These are phyloP conservation scores for Leersia perrieri DNA, from an alignment of 176 grass and related monocot species.

Conservation along the genomic window DNA sequence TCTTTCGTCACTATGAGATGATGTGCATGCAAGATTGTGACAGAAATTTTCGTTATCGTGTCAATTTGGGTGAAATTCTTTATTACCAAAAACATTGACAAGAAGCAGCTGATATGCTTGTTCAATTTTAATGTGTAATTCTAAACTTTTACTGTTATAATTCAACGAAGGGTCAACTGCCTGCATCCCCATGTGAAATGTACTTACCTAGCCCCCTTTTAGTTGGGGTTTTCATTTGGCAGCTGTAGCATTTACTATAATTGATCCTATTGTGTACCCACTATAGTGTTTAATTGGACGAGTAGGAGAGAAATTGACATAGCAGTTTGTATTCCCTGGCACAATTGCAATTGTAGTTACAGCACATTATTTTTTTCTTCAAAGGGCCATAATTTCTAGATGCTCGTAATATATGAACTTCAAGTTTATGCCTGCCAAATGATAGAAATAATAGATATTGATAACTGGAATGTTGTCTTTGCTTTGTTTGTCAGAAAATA, in stretches of 20 bases:
- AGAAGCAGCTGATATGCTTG: neutral
- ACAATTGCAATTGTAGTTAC: conserved; percentile 23
- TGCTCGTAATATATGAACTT: neutral
- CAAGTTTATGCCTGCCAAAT: neutral
- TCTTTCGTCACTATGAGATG: neutral
- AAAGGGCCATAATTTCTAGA: neutral
- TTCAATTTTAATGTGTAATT: conserved; percentile 5
- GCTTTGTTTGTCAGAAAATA: neutral
- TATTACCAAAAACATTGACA: neutral
- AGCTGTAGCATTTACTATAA: neutral
- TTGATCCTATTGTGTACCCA: neutral
- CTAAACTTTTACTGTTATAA: neutral
- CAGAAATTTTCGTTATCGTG: conserved; percentile 12
- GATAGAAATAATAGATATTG: neutral
- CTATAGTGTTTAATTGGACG: conserved; percentile 20
- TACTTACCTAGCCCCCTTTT: neutral
- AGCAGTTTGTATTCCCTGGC: conserved; percentile 6
- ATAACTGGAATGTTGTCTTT: neutral
- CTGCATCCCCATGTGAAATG: neutral
- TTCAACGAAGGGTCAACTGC: neutral
- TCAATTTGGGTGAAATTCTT: neutral
- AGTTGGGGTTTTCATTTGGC: neutral
- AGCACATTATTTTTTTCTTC: neutral
- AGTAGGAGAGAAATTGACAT: conserved; percentile 2
- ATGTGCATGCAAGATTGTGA: conserved; percentile 29